Base-by-base conservation (phyloP, 768 basidiomycete genomes). In the Pulveroboletus ravenelii region DNA sequence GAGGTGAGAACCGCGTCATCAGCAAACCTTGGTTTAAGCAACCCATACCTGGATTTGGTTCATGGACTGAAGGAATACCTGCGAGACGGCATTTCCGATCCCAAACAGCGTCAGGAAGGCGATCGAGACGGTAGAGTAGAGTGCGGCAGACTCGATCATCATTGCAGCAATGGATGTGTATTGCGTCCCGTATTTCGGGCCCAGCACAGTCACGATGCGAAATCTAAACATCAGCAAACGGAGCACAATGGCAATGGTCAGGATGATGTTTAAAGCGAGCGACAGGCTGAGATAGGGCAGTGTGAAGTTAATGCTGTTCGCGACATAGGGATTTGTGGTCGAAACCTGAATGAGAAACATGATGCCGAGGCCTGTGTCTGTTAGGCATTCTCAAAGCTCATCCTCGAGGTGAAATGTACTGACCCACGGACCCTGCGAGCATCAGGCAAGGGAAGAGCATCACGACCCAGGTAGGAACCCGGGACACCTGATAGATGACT, bases 101-200 rank as follows among this genome's bases (percentile, higher is more conserved):
- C 54, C 58, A 36, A 62, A 72, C 15, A 61, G 43, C 14, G 63
- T 47, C 10, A 74, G 41, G 45, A 74, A 70, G 0, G 68, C 37
- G 15, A 73, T 10, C 0, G 61, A 61, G 13, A 60, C 46, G 5
- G 53, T 13, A 2, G 66, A 59, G 35, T 70, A 72, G 3, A 70
- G 35, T 1, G 65, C 54, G 1, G 68, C 69, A 0, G 67, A 69
- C 51, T 74, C 72, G 43, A 74, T 42, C 25, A 67, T 39, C 57
- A 74, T 71, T 5, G 72, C 60, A 9, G 58, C 61, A 6, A 72
- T 47, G 0, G 61, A 65, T 6, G 65, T 60, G 48, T 73, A 72
- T 9, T 60, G 57, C 5, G 38, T 41, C 5, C 62, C 59, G 35
- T 63, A 51, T 32, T 47, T 48, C 15, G 44, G 25, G 8, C 70